Evolutionary conservation across 148 eudicot genomes (phyloP), one percentile per base, ranked within the genome.

Genomic region (Oxyria digyna): DNA sequence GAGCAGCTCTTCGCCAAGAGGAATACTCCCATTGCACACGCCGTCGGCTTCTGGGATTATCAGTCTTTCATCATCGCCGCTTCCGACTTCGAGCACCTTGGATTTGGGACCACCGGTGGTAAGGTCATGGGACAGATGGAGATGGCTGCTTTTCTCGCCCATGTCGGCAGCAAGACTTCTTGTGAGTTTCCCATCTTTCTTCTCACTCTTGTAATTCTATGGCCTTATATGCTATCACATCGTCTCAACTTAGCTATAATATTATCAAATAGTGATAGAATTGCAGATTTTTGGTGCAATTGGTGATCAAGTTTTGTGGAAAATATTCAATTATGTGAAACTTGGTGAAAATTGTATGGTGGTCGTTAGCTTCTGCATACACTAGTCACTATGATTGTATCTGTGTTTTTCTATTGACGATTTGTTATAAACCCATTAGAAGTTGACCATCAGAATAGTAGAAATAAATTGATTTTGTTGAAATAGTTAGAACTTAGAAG

Each of bases 21-120:
- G 77, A 95, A 91, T 64, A 0, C 87, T 0, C 99, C 97, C 0
- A 77, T 71, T 26, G 97, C 97, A 20, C 87, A 91, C 14, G 99
- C 99, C 15, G 91, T 80, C 14, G 97, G 96, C 0, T 95, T 91
- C 62, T 95, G 96, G 97, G 96, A 88, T 57, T 95, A 87, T 49
- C 78, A 74, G 45, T 81, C 99, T 0, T 91, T 95, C 68, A 87
- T 91, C 35, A 35, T 49, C 1, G 99, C 97, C 17, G 42, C 96
- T 4, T 73, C 88, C 0, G 5, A 57, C 4, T 95, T 59, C 59
- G 84, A 91, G 81, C 97, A 85, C 21, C 73, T 68, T 0, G 99
- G 99, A 0, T 95, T 95, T 29, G 96, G 97, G 5, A 95, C 99
- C 42, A 80, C 91, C 23, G 99, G 93, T 12, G 84, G 86, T 13